Base-by-base conservation (phyloP, 2,329 filamentous ascomycete genomes). In the Phialophora macrospora region DNA sequence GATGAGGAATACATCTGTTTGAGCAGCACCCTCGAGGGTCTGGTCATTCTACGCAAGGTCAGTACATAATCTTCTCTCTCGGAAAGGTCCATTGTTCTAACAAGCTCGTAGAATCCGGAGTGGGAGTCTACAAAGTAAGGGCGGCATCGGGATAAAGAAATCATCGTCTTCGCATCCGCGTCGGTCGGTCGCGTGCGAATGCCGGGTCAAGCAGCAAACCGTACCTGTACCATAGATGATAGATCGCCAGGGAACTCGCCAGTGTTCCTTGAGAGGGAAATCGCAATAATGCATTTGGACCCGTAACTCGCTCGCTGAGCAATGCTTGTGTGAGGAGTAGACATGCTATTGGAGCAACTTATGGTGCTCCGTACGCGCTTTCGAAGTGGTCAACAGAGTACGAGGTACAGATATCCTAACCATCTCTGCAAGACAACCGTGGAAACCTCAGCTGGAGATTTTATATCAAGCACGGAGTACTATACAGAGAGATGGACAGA, bases 21-120 rank as follows among this genome's bases (percentile, higher is more conserved):
- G 75, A 96, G 89, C 77, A 95, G 88, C 81, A 96, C 89, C 60
- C 84, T 99, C 68, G 95, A 99, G 81, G 95, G 95, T 34, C 84
- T 99, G 74, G 94, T 97, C 63, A 98, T 99, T 78, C 83, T 99
- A 79, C 90, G 90, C 84, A 98, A 98, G 92, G 94, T 96, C 85
- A 80, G 86, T 74, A 52, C 17, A n/a, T 34, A 46, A 7, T 60
- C 30, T 11, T 55, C 20, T 30, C 5, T 63, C 34, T 17, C 46
- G 44, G 4, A 28, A 44, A 24, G 6, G 14, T 48, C 11, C 9
- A 28, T 34, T 34, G 12, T 32, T 64, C 75, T 79, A 72, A 77
- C 72, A 32, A 48, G 38, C 17, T 26, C 60, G 60, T 65, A 81
- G 80, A 81, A 82, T 68, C 80, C 80, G 24, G 79, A 81, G 69